A percentile compares a stretch with the other conserved stretches of the same genome.
These are phyloP conservation scores for Oidiodendron maius DNA, from an alignment of 495 filamentous ascomycete species.

Conservation along the genomic window DNA sequence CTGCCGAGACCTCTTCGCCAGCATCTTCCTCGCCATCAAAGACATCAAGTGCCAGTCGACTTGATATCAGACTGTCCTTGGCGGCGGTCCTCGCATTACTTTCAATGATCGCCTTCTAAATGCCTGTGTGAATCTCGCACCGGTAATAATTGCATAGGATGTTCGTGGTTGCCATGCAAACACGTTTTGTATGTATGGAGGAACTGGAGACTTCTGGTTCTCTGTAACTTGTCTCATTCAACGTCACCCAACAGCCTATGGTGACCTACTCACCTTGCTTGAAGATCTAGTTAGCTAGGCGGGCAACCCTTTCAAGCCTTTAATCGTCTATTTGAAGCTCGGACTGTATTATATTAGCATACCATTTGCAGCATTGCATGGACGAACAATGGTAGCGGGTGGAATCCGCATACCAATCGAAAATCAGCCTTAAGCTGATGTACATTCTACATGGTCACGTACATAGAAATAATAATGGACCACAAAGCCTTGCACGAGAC, in stretches of 20 bases:
- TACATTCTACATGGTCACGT: constrained; percentile 4
- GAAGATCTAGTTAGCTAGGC: too few relatives aligned
- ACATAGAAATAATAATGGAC: constrained; percentile 4
- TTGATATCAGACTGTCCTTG: background rate
- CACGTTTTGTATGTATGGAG: too few relatives aligned
- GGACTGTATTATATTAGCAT: too few relatives aligned
- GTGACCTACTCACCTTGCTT: too few relatives aligned
- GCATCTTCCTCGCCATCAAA: background rate
- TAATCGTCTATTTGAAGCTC: too few relatives aligned
- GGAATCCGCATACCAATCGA: background rate
- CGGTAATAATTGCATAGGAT: too few relatives aligned
- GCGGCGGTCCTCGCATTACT: background rate
- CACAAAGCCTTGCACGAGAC: background rate
- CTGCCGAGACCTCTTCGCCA: constrained; percentile 1
- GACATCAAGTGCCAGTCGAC: background rate
- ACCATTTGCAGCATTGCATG: too few relatives aligned
- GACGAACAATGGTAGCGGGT: background rate
- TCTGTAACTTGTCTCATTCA: too few relatives aligned
- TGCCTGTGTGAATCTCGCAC: background rate
- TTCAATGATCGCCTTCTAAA: background rate
- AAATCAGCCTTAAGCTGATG: background rate
- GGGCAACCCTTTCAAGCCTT: too few relatives aligned
- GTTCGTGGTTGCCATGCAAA: too few relatives aligned
- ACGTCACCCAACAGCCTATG: too few relatives aligned
- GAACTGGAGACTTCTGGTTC: too few relatives aligned